A percentile compares a stretch with the other conserved stretches of the same genome.
phyloP scores from a whole-genome alignment of 495 filamentous ascomycete genomes.

The Pyrenula aspistea region DNA sequence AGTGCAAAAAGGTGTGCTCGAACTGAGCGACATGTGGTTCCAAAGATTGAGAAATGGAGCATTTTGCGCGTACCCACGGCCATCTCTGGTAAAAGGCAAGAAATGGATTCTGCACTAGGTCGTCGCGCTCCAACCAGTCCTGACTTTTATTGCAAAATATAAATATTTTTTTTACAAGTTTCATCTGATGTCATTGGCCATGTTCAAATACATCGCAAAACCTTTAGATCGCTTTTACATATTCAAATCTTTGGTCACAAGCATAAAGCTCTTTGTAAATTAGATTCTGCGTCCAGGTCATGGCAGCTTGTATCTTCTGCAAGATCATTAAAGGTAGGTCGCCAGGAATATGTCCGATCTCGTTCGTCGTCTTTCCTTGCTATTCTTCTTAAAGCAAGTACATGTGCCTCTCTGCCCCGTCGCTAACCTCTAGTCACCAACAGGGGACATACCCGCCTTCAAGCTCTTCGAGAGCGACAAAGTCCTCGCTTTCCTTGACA shows the following conservation, averaged over 20 bases:
- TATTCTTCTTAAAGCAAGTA: not conserved
- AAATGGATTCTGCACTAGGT: slow-evolving; percentile 48
- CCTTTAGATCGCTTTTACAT: no score
- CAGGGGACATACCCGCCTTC: slow-evolving; percentile 91
- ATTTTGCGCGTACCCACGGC: slow-evolving; percentile 46
- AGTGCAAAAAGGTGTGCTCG: not conserved
- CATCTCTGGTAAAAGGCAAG: slow-evolving; percentile 64
- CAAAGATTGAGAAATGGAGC: slow-evolving; percentile 52
- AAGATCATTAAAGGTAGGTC: slow-evolving; percentile 84
- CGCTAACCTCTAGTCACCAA: no score
- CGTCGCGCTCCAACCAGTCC: slow-evolving; percentile 33
- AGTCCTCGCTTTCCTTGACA: slow-evolving; percentile 93
- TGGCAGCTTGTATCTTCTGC: slow-evolving; percentile 85
- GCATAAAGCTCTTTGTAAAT: no score
- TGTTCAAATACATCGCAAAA: no score
- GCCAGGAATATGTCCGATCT: not conserved
- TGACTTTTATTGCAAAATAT: not conserved
- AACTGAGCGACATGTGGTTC: slow-evolving; percentile 18
- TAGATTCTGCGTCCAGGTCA: no score
- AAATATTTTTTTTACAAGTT: no score
- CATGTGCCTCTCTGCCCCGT: slow-evolving; percentile 4
- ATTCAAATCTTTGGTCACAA: no score
- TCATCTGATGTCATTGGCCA: no score
- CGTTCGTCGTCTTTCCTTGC: not conserved
- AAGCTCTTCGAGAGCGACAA: slow-evolving; percentile 91